Conservation (phyloP, 1,284 basidiomycete species). For the Marasmius tenuissimus region DNA sequence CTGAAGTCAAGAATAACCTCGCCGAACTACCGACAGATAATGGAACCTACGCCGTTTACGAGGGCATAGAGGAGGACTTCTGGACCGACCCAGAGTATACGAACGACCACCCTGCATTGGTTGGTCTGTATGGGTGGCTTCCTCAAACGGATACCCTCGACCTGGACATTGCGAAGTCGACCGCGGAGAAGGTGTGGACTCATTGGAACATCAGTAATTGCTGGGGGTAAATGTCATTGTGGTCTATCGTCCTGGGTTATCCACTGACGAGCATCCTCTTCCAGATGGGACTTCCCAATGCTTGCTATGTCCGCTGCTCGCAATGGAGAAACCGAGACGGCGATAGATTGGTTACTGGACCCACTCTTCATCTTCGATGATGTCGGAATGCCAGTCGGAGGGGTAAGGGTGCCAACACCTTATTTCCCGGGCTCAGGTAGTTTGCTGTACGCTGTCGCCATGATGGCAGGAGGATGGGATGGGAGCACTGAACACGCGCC, state of each 20-base stretch:
- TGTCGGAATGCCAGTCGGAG: conserved; percentile 60
- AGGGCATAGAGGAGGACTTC: conserved; percentile 51
- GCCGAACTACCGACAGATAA: conserved; percentile 49
- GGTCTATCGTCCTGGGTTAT: neutral
- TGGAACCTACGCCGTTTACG: conserved; percentile 55
- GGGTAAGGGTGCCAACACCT: conserved; percentile 56
- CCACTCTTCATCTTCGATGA: conserved; percentile 59
- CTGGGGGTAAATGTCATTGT: conserved; percentile 47
- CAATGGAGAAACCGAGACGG: conserved; percentile 46
- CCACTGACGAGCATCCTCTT: neutral
- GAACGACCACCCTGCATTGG: conserved; percentile 59
- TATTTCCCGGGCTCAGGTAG: conserved; percentile 60
- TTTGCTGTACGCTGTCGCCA: conserved; percentile 51
- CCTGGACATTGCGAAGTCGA: conserved; percentile 43
- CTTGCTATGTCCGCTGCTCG: conserved; percentile 62
- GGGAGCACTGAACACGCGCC: conserved; percentile 31
- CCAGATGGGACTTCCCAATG: conserved; percentile 64
- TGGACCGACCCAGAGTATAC: conserved; percentile 52
- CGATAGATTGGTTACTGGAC: conserved; percentile 55
- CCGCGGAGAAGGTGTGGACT: conserved; percentile 53
- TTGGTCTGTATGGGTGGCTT: conserved; percentile 59
- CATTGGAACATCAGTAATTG: conserved; percentile 56
- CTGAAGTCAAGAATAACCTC: conserved; percentile 42
- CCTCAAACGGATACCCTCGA: conserved; percentile 50
- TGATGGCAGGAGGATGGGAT: conserved; percentile 49